Percentiles rank a stretch among this genome's conserved stretches.
Evolutionary conservation across 495 filamentous ascomycete species (phyloP).

Genomic region (Halenospora varia): DNA sequence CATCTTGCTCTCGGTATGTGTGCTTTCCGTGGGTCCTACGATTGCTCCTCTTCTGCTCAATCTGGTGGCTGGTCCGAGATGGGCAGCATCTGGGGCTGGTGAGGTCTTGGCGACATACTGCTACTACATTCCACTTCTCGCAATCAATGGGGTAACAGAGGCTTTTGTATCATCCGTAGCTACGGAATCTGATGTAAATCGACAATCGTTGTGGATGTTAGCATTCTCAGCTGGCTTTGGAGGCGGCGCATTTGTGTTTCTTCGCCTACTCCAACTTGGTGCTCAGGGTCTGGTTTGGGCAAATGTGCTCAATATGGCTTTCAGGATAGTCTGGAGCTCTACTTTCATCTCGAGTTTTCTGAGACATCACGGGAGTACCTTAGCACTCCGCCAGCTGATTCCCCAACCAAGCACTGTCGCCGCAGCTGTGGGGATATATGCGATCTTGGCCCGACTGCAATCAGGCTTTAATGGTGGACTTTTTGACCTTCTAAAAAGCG

Average conservation of each 20-base stretch:
- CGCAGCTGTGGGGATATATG: slow-evolving; percentile 12
- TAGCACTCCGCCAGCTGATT: slow-evolving; percentile 28
- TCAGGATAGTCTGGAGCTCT: slow-evolving; percentile 77
- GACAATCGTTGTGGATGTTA: slow-evolving; percentile 79
- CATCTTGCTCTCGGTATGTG: slow-evolving; percentile 61
- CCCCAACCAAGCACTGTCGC: slow-evolving; percentile 22
- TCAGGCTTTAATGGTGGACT: slow-evolving; percentile 24
- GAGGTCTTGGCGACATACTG: slow-evolving; percentile 71
- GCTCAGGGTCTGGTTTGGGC: slow-evolving; percentile 78
- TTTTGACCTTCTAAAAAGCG: slow-evolving; percentile 46
- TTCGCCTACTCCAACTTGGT: slow-evolving; percentile 61
- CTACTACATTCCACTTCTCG: slow-evolving; percentile 89
- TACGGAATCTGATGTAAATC: slow-evolving; percentile 59
- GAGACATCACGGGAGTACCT: slow-evolving; percentile 27
- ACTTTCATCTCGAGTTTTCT: slow-evolving; percentile 68
- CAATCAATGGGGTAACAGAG: slow-evolving; percentile 87
- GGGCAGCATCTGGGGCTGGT: slow-evolving; percentile 62
- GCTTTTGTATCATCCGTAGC: slow-evolving; percentile 89
- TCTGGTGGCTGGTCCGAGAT: slow-evolving; percentile 68
- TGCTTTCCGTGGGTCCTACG: slow-evolving; percentile 64
- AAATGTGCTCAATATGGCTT: slow-evolving; percentile 80
- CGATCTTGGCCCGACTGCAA: slow-evolving; percentile 16
- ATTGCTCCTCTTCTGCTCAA: slow-evolving; percentile 66
- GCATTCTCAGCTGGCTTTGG: slow-evolving; percentile 72
- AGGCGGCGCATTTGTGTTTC: slow-evolving; percentile 61